These are phyloP conservation scores for Ramicandelaber brevisporus DNA, from an alignment of 192 early-diverging fungal genomes.

Conservation along the genomic window DNA sequence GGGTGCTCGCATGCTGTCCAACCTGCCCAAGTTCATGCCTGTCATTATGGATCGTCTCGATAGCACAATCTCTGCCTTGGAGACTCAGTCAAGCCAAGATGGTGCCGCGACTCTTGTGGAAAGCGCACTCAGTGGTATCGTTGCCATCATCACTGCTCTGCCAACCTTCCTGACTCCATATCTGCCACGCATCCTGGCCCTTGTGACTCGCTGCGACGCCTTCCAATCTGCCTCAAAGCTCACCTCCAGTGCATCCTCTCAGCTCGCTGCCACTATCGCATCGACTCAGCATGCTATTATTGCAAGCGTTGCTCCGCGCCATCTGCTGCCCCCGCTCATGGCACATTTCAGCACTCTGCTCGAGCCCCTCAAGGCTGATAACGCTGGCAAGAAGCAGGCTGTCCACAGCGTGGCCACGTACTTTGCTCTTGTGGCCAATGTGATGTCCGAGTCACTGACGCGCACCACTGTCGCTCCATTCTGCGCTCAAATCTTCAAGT, in stretches of 20 bases:
- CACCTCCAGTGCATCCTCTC: too few relatives aligned
- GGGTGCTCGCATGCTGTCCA: slow-evolving; percentile 49
- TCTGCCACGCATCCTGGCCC: slow-evolving; percentile 11
- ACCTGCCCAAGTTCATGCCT: slow-evolving; percentile 65
- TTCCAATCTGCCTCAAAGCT: slow-evolving; percentile 1
- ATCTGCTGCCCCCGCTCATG: slow-evolving; percentile 14
- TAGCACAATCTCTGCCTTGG: slow-evolving; percentile 4
- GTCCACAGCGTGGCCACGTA: background rate
- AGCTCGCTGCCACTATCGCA: too few relatives aligned
- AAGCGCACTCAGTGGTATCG: slow-evolving; percentile 12
- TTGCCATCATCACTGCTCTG: slow-evolving; percentile 16
- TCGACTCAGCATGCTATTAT: too few relatives aligned
- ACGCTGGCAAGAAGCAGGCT: background rate
- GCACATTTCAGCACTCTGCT: slow-evolving; percentile 4
- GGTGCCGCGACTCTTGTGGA: slow-evolving; percentile 17
- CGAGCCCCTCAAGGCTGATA: background rate
- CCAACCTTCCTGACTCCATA: slow-evolving; percentile 16
- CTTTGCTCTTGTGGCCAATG: background rate
- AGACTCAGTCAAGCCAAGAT: slow-evolving; percentile 3
- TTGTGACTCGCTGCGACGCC: slow-evolving; percentile 8
- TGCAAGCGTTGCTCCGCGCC: slow-evolving; percentile 10
- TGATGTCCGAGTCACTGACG: slow-evolving; percentile 31
- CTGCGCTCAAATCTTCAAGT: slow-evolving; percentile 61
- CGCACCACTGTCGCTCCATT: slow-evolving; percentile 34
- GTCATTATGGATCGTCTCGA: slow-evolving; percentile 29